These are phyloP conservation scores for Metschnikowia dekortorum DNA, from an alignment of 805 yeast species.

Conservation along the genomic window DNA sequence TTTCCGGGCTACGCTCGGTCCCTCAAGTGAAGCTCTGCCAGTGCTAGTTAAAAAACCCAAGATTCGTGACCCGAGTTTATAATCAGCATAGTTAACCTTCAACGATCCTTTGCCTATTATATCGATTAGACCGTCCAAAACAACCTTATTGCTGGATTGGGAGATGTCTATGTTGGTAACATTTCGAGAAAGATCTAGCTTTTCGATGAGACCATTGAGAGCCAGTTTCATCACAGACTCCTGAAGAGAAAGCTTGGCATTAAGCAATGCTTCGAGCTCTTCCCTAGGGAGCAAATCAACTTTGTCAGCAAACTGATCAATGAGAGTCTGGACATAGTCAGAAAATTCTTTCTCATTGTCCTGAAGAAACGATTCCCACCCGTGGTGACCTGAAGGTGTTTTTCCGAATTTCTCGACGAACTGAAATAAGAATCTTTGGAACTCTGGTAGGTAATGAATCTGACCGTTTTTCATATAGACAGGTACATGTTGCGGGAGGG, in stretches of 20 bases:
- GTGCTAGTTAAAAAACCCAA: conserved; percentile 38
- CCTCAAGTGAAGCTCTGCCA: conserved; percentile 6
- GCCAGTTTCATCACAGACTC: conserved; percentile 22
- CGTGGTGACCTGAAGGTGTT: conserved; percentile 2
- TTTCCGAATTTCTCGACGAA: conserved; percentile 27
- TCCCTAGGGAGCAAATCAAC: conserved; percentile 17
- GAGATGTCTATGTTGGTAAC: conserved; percentile 4
- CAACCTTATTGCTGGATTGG: conserved; percentile 19
- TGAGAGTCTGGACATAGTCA: conserved; percentile 13
- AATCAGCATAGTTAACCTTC: conserved; percentile 39
- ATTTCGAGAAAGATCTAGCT: conserved; percentile 14
- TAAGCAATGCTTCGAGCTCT: conserved; percentile 21
- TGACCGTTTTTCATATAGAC: conserved; percentile 28
- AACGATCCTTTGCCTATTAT: conserved; percentile 30
- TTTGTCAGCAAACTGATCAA: conserved; percentile 6
- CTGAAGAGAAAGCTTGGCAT: conserved; percentile 20
- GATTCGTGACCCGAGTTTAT: conserved; percentile 34
- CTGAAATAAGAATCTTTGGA: conserved; percentile 30
- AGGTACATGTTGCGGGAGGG: conserved; percentile 31
- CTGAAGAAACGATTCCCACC: conserved; percentile 24
- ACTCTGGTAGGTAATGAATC: conserved; percentile 38
- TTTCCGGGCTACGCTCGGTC: conserved; percentile 22
- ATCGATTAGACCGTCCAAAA: conserved; percentile 28
- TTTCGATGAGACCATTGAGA: conserved; percentile 25
- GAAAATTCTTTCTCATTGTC: conserved; percentile 19